These are phyloP conservation scores for Sporothrix pallida DNA, from an alignment of 2,329 filamentous ascomycete species.

Conservation along the genomic window DNA sequence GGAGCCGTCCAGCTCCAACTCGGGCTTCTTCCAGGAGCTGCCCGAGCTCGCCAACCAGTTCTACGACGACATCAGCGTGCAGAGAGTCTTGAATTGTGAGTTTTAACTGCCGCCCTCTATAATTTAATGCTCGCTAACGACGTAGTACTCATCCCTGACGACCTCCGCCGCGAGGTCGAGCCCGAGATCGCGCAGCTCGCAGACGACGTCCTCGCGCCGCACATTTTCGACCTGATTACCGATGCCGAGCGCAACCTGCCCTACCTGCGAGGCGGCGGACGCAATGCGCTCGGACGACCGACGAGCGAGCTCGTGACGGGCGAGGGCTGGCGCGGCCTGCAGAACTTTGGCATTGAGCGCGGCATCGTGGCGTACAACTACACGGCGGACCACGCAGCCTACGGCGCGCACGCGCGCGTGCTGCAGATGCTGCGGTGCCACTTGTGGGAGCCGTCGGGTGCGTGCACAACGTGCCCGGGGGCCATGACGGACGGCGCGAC, in stretches of 20 bases:
- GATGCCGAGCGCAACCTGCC: conserved; percentile 71
- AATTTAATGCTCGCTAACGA: background rate
- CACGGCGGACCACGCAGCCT: conserved; percentile 55
- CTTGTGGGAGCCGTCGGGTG: conserved; percentile 64
- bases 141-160: conserved; percentile 56
- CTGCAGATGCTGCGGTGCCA: conserved; percentile 65
- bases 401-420: conserved; percentile 58
- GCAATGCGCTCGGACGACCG: conserved; percentile 66
- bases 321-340: conserved; percentile 69
- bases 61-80: conserved; percentile 59
- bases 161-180: conserved; percentile 49
- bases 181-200: conserved; percentile 56
- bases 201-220: conserved; percentile 58
- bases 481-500: conserved; percentile 71
- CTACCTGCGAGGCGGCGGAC: conserved; percentile 60
- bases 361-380: conserved; percentile 68
- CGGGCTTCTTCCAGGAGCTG: conserved; percentile 62
- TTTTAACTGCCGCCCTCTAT: background rate
- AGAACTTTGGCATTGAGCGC: conserved; percentile 62
- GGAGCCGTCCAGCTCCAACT: conserved; percentile 53
- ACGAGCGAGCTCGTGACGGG: conserved; percentile 66
- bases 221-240: conserved; percentile 62
- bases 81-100: conserved; percentile 59
- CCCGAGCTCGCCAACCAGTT: conserved; percentile 62
- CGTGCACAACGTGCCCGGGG: conserved; percentile 67